These are phyloP conservation scores for Sporothrix dimorphospora DNA, from an alignment of 2,329 filamentous ascomycete species.

Conservation along the genomic window DNA sequence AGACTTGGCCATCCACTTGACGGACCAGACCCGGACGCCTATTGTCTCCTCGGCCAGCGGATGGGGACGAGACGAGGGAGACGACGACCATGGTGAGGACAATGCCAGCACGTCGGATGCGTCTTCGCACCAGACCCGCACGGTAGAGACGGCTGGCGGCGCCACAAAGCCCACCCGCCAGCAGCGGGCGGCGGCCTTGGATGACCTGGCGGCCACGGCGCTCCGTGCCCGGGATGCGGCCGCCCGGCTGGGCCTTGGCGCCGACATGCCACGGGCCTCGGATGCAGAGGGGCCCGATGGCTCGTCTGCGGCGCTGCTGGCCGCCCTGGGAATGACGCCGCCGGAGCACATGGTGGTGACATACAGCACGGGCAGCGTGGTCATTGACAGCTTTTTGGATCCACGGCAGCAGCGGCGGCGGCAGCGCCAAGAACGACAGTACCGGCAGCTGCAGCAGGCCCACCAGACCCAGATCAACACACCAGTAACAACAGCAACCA, in stretches of 20 bases:
- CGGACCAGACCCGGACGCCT: conserved; percentile 60
- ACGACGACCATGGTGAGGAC: not conserved
- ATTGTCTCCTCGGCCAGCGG: conserved; percentile 54
- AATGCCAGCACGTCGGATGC: too few relatives aligned
- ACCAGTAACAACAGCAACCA: too few relatives aligned
- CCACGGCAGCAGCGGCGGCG: conserved; percentile 35
- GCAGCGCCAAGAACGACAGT: not conserved
- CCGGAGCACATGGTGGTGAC: conserved; percentile 63
- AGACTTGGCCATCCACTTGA: conserved; percentile 58
- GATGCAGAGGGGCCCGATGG: conserved; percentile 34
- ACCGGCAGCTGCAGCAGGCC: not conserved
- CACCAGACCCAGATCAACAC: not conserved
- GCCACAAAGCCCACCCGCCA: conserved; percentile 30
- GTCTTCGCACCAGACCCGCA: too few relatives aligned
- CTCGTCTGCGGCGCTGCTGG: conserved; percentile 54
- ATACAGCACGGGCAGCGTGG: conserved; percentile 46
- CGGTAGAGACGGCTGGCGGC: not conserved
- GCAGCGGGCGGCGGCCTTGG: conserved; percentile 51
- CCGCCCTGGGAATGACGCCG: conserved; percentile 49
- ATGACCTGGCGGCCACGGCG: conserved; percentile 55
- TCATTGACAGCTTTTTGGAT: conserved; percentile 51
- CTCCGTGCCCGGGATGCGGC: conserved; percentile 58
- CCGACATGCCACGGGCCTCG: conserved; percentile 9
- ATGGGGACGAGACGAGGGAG: not conserved
- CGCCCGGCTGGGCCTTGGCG: conserved; percentile 54